These are phyloP conservation scores for Lasiodiplodia gonubiensis DNA, from an alignment of 2,329 filamentous ascomycete genomes.

Conservation along the genomic window DNA sequence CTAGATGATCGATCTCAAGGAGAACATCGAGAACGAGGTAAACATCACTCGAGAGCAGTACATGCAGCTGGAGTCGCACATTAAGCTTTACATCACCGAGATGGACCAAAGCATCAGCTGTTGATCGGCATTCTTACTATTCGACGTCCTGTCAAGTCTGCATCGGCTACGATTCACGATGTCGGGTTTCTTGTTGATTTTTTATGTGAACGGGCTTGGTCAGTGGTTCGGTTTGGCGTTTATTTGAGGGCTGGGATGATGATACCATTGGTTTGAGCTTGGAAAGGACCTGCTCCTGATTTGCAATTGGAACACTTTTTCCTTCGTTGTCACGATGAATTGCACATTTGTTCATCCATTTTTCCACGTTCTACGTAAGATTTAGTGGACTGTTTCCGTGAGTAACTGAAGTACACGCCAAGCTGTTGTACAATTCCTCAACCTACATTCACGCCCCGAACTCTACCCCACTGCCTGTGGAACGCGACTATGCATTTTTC, in stretches of 20 bases:
- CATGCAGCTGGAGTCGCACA: constrained; percentile 95
- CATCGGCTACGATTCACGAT: neutral
- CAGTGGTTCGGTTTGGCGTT: constrained; percentile 2
- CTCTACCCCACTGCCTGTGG: neutral
- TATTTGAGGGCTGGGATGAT: neutral
- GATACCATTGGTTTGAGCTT: constrained; percentile 8
- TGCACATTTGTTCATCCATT: neutral
- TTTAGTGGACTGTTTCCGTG: neutral
- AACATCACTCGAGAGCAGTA: constrained; percentile 92
- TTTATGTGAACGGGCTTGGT: neutral
- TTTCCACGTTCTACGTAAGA: neutral
- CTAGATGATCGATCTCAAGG: constrained; percentile 96
- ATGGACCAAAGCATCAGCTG: constrained; percentile 84
- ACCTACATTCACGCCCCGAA: neutral
- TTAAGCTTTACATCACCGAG: constrained; percentile 96
- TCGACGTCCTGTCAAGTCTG: neutral
- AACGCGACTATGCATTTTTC: neutral
- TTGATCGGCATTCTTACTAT: neutral
- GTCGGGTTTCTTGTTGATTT: neutral
- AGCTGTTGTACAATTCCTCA: neutral
- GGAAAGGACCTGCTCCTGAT: neutral
- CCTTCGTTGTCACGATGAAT: neutral
- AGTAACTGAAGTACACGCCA: neutral
- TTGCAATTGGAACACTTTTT: neutral
- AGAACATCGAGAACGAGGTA: constrained; percentile 95